phyloP scores from a whole-genome alignment of 345 rosid genomes.

The Hypericum perforatum region DNA sequence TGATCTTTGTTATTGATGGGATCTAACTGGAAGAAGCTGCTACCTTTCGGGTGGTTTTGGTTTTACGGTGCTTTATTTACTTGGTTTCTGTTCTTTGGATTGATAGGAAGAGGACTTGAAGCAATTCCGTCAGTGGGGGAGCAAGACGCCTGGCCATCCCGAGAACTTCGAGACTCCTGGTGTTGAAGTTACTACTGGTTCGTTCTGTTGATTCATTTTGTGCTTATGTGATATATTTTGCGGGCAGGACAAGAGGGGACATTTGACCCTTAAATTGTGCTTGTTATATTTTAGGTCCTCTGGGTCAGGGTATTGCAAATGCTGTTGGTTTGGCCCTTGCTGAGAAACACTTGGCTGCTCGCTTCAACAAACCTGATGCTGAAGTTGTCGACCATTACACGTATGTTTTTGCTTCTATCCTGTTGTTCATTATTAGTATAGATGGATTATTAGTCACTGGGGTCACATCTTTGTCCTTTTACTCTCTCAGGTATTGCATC shows the following conservation, averaged over 20 bases:
- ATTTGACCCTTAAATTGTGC: neutral
- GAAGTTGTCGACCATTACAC: constrained; percentile 88
- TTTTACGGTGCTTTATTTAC: neutral
- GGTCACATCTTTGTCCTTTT: constrained; percentile 4
- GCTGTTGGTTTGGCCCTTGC: constrained; percentile 96
- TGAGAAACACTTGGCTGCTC: constrained; percentile 86
- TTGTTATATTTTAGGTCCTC: constrained; percentile 52
- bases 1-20: too few relatives aligned
- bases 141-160: constrained; percentile 98
- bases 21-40: too few relatives aligned
- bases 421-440: neutral
- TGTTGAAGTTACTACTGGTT: constrained; percentile 97
- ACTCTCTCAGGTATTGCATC: constrained; percentile 43
- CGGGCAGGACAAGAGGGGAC: neutral
- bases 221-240: neutral
- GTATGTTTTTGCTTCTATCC: constrained; percentile 22
- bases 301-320: constrained; percentile 87
- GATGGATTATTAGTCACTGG: neutral
- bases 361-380: constrained; percentile 71
- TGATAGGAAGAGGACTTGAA: constrained; percentile 86
- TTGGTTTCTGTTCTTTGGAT: constrained; percentile 5
- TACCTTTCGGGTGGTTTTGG: neutral
- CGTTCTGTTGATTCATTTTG: constrained; percentile 2
- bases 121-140: constrained; percentile 87
- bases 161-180: constrained; percentile 99